These are phyloP conservation scores for Pleurotus eryngii DNA, from an alignment of 768 basidiomycete species.

Conservation along the genomic window DNA sequence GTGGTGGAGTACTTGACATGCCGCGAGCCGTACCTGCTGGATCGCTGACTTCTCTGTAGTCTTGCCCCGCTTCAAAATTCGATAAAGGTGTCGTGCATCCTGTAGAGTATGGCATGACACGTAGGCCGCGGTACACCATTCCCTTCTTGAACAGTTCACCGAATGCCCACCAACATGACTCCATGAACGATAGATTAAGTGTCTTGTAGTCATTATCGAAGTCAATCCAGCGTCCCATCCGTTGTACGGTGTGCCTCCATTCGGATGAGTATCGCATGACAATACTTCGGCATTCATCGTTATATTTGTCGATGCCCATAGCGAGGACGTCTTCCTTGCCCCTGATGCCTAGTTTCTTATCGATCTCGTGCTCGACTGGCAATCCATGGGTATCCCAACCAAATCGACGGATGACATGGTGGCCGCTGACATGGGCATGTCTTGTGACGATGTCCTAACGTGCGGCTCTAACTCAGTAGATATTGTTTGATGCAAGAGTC, in stretches of 20 bases:
- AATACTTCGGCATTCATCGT: slow-evolving; percentile 92
- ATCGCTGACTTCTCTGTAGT: slow-evolving; percentile 91
- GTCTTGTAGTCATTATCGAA: slow-evolving; percentile 99
- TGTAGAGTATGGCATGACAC: slow-evolving; percentile 98
- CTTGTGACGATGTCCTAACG: slow-evolving; percentile 93
- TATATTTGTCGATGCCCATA: slow-evolving; percentile 97
- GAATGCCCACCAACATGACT: slow-evolving; percentile 99
- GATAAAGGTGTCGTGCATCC: slow-evolving; percentile 94
- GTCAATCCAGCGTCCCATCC: slow-evolving; percentile 99
- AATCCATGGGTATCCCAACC: slow-evolving; percentile 99
- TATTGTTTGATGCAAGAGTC: no score
- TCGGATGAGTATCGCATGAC: slow-evolving; percentile 96
- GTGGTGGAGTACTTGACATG: no score
- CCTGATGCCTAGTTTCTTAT: slow-evolving; percentile 91
- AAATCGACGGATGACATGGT: slow-evolving; percentile 90
- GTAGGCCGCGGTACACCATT: slow-evolving; percentile 88
- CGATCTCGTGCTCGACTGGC: slow-evolving; percentile 99
- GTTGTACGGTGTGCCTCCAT: slow-evolving; percentile 93
- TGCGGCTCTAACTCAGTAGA: no score
- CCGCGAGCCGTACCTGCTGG: slow-evolving; percentile 63
- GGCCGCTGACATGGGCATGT: slow-evolving; percentile 90
- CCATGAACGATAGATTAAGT: slow-evolving; percentile 91
- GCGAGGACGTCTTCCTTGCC: slow-evolving; percentile 90
- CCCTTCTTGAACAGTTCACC: slow-evolving; percentile 88
- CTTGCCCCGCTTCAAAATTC: slow-evolving; percentile 94